Evolutionary conservation across 192 early-diverging fungal genomes (phyloP), one percentile per base, ranked within the genome.

Genomic region (Coemansia sp.): DNA sequence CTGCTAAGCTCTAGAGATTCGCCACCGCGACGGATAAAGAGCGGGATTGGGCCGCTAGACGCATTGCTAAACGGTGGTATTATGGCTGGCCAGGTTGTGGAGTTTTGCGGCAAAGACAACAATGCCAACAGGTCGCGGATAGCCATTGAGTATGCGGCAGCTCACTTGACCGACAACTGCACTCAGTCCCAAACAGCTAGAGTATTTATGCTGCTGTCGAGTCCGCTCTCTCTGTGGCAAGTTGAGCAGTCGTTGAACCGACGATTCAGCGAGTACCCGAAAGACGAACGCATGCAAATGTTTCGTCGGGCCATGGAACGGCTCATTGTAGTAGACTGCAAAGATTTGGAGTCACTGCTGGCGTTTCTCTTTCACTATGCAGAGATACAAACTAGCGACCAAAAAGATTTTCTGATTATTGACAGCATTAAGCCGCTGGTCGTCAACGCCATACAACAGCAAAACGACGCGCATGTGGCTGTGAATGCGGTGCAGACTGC

Each of bases 351-450:
- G 1, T 57, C 69, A 6, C 52, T 81, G 45, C 50, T 81, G 7
- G 45, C 62, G 12, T 75, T 72, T 66, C 61, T 81, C 10, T 74
- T 69, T 41, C 55, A 59, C 53, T 80, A 74, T n/a, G 65, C 16
- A 31, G 55, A 21, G 31, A 57, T 7, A 5, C 19, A 16, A 7
- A 21, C 17, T 19, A 49, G 48, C 16, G 48, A 21, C n/a, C 16
- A n/a, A 17, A 8, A 49, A 0, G 48, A 75, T 41, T 56, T 80
- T 9, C 23, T 75, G 5, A 54, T 80, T n/a, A 65, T 80, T 23
- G 72, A 80, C 59, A 69, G 72, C 25, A 57, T 79, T 21, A 71
- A 71, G 17, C 71, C 77, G 31, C 54, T 73, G 14, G 29, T 73
- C 26, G 49, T 79, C 26, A 53, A 61, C 29, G 71, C 67, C 1